Conservation (phyloP, 2,329 filamentous ascomycete species). For the Phoma sp. region DNA sequence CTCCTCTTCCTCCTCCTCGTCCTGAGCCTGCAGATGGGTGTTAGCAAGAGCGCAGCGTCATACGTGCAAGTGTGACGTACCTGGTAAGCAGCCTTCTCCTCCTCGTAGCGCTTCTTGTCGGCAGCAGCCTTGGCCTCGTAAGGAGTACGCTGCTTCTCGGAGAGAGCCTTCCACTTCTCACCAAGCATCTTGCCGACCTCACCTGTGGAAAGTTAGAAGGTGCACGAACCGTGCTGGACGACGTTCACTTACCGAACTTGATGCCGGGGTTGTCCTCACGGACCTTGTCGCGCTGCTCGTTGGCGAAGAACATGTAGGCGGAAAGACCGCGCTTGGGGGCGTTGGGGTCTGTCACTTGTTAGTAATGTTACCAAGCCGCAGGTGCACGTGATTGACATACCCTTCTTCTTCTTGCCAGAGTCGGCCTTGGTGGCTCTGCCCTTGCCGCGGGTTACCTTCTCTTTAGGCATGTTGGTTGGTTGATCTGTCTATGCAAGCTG, state of each 20-base stretch:
- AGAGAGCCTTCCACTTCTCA: slow-evolving; percentile 97
- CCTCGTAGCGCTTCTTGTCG: slow-evolving; percentile 99
- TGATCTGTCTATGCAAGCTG: slow-evolving; percentile 14
- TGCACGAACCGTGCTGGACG: background rate
- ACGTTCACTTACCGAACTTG: slow-evolving; percentile 75
- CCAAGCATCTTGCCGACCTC: slow-evolving; percentile 98
- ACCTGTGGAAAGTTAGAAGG: slow-evolving; percentile 58
- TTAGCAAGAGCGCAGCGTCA: slow-evolving; percentile 19
- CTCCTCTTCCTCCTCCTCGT: slow-evolving; percentile 51
- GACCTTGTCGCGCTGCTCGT: slow-evolving; percentile 97
- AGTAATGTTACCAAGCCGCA: slow-evolving; percentile 7
- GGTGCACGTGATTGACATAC: slow-evolving; percentile 49
- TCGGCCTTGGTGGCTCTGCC: slow-evolving; percentile 61
- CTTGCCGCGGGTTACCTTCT: slow-evolving; percentile 67
- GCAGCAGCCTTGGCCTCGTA: slow-evolving; percentile 96
- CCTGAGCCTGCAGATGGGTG: slow-evolving; percentile 11
- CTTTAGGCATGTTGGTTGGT: slow-evolving; percentile 69
- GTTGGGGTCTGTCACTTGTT: slow-evolving; percentile 75
- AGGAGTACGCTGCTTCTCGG: slow-evolving; percentile 87
- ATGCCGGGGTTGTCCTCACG: slow-evolving; percentile 98
- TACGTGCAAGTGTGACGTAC: slow-evolving; percentile 30
- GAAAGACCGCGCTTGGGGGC: slow-evolving; percentile 99
- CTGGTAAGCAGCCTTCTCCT: slow-evolving; percentile 84
- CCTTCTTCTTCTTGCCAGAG: slow-evolving; percentile 75
- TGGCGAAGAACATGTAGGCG: slow-evolving; percentile 99